A percentile compares a stretch with the other conserved stretches of the same genome.
Conservation (phyloP, 208 protist species). For the Balamuthia mandrillaris region DNA sequence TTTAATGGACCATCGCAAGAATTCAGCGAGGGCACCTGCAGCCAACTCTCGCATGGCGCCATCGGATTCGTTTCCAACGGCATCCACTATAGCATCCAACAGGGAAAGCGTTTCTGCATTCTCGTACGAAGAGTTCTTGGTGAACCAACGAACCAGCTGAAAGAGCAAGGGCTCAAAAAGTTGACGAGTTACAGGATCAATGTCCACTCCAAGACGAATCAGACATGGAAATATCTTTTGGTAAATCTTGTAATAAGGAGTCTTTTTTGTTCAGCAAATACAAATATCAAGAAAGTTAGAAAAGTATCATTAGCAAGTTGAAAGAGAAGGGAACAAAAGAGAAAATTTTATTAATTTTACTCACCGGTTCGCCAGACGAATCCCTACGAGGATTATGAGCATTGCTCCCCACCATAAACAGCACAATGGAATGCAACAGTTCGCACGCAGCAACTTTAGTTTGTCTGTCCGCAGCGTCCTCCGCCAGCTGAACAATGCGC, state of each 20-base stretch:
- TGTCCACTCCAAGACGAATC: slow-evolving; percentile 68
- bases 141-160: slow-evolving; percentile 80
- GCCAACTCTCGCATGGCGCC: slow-evolving; percentile 63
- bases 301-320: not conserved
- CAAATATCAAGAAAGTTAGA: not conserved
- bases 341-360: not conserved
- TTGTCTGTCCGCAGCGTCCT: slow-evolving; percentile 61
- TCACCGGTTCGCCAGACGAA: not conserved
- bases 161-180: slow-evolving; percentile 74
- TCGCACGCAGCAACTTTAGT: slow-evolving; percentile 81
- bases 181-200: slow-evolving; percentile 66
- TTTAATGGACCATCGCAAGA: slow-evolving; percentile 67
- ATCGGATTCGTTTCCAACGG: slow-evolving; percentile 35
- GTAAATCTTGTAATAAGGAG: slow-evolving; percentile 49
- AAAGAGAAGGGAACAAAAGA: not conserved
- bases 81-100: slow-evolving; percentile 57
- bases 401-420: slow-evolving; percentile 72
- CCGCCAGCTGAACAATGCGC: slow-evolving; percentile 69
- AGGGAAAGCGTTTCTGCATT: slow-evolving; percentile 64
- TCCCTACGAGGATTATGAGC: slow-evolving; percentile 43
- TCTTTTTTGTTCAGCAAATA: not conserved
- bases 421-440: slow-evolving; percentile 78
- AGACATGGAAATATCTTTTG: slow-evolving; percentile 68
- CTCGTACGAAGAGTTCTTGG: slow-evolving; percentile 56
- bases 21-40: slow-evolving; percentile 63